phyloP scores from a whole-genome alignment of 345 rosid species.

The Pelargonium nanum region DNA sequence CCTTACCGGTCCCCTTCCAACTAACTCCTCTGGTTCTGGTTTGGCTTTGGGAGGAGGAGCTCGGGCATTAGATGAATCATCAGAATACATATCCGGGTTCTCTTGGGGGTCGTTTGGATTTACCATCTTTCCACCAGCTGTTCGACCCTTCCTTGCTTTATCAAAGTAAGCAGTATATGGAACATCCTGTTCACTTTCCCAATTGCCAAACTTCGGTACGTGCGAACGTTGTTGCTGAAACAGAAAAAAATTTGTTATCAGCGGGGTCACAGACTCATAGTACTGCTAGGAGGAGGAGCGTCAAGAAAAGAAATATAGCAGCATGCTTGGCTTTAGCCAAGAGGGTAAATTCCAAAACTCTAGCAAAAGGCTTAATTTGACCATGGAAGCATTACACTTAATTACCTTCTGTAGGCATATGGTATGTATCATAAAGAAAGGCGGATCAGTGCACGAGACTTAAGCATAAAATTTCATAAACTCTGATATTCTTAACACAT shows the following conservation, averaged over 20 bases:
- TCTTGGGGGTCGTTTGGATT: conserved; percentile 78
- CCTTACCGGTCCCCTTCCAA: conserved; percentile 13
- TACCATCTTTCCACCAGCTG: conserved; percentile 24
- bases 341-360: too few species aligned
- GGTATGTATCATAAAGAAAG: too few species aligned
- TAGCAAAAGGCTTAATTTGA: too few species aligned
- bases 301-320: not conserved
- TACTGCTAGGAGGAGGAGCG: not conserved
- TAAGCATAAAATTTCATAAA: too few species aligned
- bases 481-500: too few species aligned
- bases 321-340: too few species aligned
- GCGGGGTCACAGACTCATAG: too few species aligned
- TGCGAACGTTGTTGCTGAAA: conserved; percentile 49
- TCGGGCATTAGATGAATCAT: conserved; percentile 23
- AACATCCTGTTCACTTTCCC: conserved; percentile 61
- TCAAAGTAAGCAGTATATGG: conserved; percentile 84
- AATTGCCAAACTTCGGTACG: conserved; percentile 86
- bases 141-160: conserved; percentile 63
- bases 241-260: conserved; percentile 13
- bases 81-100: conserved; percentile 20
- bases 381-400: too few species aligned
- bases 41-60: conserved; percentile 34
- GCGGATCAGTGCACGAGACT: too few species aligned
- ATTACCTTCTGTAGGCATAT: too few species aligned
- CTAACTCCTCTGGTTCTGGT: conserved; percentile 34